These are phyloP conservation scores for Naganishia albida DNA, from an alignment of 1,284 basidiomycete genomes.

Conservation along the genomic window DNA sequence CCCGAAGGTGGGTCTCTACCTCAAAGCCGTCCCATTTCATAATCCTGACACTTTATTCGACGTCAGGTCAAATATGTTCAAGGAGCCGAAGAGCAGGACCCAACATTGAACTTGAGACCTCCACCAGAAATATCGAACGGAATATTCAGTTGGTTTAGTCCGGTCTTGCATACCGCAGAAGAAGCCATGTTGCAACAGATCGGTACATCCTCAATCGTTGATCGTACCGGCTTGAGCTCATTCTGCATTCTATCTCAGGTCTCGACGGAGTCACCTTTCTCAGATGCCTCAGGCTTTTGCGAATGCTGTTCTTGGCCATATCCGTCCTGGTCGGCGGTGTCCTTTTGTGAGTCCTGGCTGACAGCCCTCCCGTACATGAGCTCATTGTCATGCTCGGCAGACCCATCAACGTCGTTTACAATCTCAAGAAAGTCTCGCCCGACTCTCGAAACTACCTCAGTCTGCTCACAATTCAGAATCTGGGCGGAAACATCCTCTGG, in stretches of 20 bases:
- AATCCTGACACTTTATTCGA: background rate
- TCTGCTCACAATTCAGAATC: constrained; percentile 75
- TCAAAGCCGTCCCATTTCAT: background rate
- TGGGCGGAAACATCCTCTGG: constrained; percentile 67
- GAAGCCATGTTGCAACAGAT: constrained; percentile 84
- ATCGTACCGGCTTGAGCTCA: background rate
- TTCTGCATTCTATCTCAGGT: constrained; percentile 46
- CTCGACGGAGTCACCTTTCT: constrained; percentile 92
- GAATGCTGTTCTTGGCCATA: constrained; percentile 59
- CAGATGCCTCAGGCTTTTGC: constrained; percentile 83
- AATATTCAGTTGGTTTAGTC: constrained; percentile 83
- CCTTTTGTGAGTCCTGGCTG: constrained; percentile 28
- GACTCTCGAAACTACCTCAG: constrained; percentile 62
- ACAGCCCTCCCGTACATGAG: background rate
- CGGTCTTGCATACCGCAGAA: constrained; percentile 80
- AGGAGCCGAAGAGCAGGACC: constrained; percentile 30
- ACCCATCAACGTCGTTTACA: constrained; percentile 61
- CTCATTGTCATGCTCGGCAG: background rate
- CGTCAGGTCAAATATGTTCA: constrained; percentile 33
- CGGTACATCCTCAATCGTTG: constrained; percentile 51
- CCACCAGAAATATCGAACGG: constrained; percentile 69
- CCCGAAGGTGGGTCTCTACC: constrained; percentile 55
- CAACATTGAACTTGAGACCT: constrained; percentile 35
- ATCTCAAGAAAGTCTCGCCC: constrained; percentile 62
- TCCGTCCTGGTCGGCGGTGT: constrained; percentile 31